Base-by-base conservation (phyloP, 495 filamentous ascomycete species). In the Trichoderma orchidacearum region DNA sequence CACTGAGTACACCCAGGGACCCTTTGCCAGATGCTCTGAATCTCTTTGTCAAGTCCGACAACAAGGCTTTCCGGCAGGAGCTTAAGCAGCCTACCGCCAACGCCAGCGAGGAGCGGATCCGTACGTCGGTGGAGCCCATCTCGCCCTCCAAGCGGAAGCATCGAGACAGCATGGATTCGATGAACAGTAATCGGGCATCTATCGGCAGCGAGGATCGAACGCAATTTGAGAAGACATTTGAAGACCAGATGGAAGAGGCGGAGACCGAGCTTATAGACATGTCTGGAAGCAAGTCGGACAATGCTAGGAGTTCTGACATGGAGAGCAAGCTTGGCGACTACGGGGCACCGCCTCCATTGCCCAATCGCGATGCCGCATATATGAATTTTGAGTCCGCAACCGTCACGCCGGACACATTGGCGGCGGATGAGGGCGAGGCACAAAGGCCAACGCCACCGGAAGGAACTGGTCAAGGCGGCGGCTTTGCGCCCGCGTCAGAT, bases 31-130 rank as follows among this genome's bases (percentile, higher is more conserved):
- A 70, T 29, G 64, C 71, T 30, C 59, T 76, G 58, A 66, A 66
- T 29, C 65, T 66, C 48, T 78, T 78, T 58, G 64, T 74, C 27
- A 64, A 61, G 41, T 63, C 66, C 54, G 75, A 78, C 51, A 78
- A 76, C 51, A 65, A 66, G 7, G 63, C 63, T 15, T 75, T 76
- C 56, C 68, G 68, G 36, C 64, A 72, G 48, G 74, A 78, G 58
- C 60, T 75, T 11, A 54, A 59, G 9, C 63, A 73, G 53, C 58
- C 17, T 27, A 56, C 36, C 17, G 38, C n/a, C 13, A 41, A 50
- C 23, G 18, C 3, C 35, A 11, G 11, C 5, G 23, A 35, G 6
- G 54, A 38, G 23, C 15, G 18, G 21, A 53, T 57, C 30, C 17
- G 45, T 29, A 54, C 34, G 28, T 35, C 36, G 5, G 36, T 38